Percentiles rank a stretch among this genome's conserved stretches.
Conservation (phyloP, 257 asterid species). For the Leptodermis oblonga region DNA sequence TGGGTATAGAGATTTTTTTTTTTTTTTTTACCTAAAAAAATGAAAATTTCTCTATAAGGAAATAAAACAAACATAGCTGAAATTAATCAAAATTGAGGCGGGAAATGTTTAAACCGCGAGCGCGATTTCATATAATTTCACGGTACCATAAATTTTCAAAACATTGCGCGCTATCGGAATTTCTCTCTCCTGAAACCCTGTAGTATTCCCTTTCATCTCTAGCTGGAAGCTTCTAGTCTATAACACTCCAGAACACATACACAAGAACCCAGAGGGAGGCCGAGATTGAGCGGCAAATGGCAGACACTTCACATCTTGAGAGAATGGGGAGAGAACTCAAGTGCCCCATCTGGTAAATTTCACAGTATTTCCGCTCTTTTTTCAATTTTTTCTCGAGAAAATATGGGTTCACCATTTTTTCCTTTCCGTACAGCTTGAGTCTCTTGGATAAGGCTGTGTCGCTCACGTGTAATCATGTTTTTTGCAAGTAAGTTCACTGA, state of each 20-base stretch:
- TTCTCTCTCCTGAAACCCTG: too few species aligned
- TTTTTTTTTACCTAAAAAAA: too few species aligned
- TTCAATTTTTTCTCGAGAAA: neutral
- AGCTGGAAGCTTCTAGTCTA: too few species aligned
- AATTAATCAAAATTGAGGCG: neutral
- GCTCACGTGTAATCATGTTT: conserved; percentile 87
- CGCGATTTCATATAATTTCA: neutral
- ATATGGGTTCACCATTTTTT: neutral
- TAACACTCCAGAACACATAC: neutral
- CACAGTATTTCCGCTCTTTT: neutral
- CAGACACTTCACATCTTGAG: conserved; percentile 71
- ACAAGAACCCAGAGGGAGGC: neutral
- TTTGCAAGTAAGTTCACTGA: conserved; percentile 71
- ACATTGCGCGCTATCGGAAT: too few species aligned
- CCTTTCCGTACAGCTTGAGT: conserved; percentile 60
- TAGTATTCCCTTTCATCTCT: too few species aligned
- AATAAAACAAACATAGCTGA: too few species aligned
- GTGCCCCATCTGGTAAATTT: conserved; percentile 84
- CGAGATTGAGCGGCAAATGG: conserved; percentile 32
- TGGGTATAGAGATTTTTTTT: too few species aligned
- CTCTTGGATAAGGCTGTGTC: conserved; percentile 74
- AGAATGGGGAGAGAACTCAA: conserved; percentile 97
- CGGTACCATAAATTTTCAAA: neutral
- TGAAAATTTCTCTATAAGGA: too few species aligned
- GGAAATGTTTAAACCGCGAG: neutral